These are phyloP conservation scores for Diplosphaera chodatii DNA, from an alignment of 139 green algal species.

Conservation along the genomic window DNA sequence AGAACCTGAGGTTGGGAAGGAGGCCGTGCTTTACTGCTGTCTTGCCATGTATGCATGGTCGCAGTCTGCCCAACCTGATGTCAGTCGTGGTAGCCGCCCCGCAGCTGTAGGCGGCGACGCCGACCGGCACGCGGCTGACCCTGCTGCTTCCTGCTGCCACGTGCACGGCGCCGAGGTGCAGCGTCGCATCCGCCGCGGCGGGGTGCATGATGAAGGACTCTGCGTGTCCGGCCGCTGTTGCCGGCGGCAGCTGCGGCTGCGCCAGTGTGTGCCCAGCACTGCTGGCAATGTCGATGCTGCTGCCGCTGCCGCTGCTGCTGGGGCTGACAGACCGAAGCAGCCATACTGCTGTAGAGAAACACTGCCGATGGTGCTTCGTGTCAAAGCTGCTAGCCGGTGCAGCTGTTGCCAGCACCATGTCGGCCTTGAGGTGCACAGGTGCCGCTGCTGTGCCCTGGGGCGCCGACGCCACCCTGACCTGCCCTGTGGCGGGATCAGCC, in stretches of 20 bases:
- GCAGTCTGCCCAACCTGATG: neutral
- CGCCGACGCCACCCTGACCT: neutral
- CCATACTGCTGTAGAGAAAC: no score
- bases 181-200: conserved; percentile 26
- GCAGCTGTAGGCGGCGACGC: neutral
- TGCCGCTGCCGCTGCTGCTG: no score
- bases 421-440: neutral
- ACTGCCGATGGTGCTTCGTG: no score
- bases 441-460: neutral
- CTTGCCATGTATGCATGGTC: no score
- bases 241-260: neutral
- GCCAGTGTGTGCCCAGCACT: neutral
- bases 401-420: neutral
- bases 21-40: no score
- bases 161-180: conserved; percentile 38
- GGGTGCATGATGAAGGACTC: conserved; percentile 1
- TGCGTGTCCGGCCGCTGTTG: no score
- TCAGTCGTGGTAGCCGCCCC: neutral
- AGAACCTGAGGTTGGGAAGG: no score
- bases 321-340: no score
- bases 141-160: conserved; percentile 9
- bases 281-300: no score
- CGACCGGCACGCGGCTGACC: neutral
- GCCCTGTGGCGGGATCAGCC: neutral
- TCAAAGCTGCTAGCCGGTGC: no score